Percentiles rank a stretch among this genome's conserved stretches.
phyloP scores from a whole-genome alignment of 2,329 filamentous ascomycete species.

The Trichoderma sp. region DNA sequence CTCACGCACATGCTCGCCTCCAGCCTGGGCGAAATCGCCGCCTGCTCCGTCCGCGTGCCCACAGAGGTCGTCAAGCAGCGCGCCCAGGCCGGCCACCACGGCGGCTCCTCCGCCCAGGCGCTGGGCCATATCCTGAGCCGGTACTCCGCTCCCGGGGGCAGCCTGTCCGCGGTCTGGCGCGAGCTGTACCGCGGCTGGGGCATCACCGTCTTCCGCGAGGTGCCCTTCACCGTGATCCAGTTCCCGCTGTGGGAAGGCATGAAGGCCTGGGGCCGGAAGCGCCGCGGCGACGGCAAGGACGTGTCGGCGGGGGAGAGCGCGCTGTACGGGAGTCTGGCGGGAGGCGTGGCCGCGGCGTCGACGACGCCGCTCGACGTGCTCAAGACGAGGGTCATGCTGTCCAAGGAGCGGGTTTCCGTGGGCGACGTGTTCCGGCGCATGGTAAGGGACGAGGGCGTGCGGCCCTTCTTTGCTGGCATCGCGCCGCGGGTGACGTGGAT shows the following conservation, averaged over 20 bases:
- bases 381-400: slow-evolving; percentile 95
- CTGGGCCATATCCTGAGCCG: slow-evolving; percentile 66
- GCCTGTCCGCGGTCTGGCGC: slow-evolving; percentile 62
- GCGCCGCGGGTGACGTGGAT: slow-evolving; percentile 93
- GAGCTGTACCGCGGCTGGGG: slow-evolving; percentile 91
- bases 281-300: slow-evolving; percentile 36
- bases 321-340: slow-evolving; percentile 78
- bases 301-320: slow-evolving; percentile 77
- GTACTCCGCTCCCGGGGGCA: slow-evolving; percentile 35
- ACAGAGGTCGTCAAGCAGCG: slow-evolving; percentile 98
- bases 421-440: slow-evolving; percentile 62
- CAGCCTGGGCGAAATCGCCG: slow-evolving; percentile 82
- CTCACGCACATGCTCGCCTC: slow-evolving; percentile 80
- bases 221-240: slow-evolving; percentile 95
- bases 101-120: slow-evolving; percentile 64
- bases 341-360: slow-evolving; percentile 78
- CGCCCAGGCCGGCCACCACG: slow-evolving; percentile 82
- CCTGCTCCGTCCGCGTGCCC: slow-evolving; percentile 87
- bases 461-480: slow-evolving; percentile 71
- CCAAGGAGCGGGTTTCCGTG: slow-evolving; percentile 62
- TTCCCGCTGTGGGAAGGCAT: slow-evolving; percentile 96
- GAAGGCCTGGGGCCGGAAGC: slow-evolving; percentile 66
- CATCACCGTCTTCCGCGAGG: slow-evolving; percentile 91
- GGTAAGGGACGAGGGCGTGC: slow-evolving; percentile 59
- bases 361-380: slow-evolving; percentile 95